Conservation (phyloP, 306 rosid species). For the Phaseolus lunatus region DNA sequence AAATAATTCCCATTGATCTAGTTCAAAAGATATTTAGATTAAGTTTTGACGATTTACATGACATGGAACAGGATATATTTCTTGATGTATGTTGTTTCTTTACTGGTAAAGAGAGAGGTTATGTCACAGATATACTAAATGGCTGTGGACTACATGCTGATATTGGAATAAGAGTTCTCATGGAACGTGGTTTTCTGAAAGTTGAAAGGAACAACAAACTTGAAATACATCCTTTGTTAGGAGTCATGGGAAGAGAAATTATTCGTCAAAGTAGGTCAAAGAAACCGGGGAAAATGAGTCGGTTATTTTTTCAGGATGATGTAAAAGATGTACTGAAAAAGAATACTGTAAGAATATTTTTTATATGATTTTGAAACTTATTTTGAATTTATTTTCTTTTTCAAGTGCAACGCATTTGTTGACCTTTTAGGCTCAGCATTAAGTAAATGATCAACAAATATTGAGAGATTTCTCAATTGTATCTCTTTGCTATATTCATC, state of each 20-base stretch:
- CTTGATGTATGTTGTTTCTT: constrained; percentile 49
- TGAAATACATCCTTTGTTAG: too few relatives aligned
- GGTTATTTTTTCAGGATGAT: background rate
- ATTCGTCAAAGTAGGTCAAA: background rate
- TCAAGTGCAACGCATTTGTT: background rate
- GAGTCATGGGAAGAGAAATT: constrained; percentile 50
- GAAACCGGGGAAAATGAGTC: constrained; percentile 11
- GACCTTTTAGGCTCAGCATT: too few relatives aligned
- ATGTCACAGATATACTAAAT: too few relatives aligned
- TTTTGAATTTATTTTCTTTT: background rate
- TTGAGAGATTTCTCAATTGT: background rate
- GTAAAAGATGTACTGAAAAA: background rate
- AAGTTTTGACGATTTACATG: constrained; percentile 11
- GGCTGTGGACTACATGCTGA: background rate
- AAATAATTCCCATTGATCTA: constrained; percentile 28
- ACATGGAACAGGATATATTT: constrained; percentile 37
- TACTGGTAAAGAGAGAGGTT: constrained; percentile 27
- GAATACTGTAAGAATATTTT: constrained; percentile 31
- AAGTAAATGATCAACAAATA: too few relatives aligned
- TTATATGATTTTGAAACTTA: background rate
- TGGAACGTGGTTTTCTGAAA: too few relatives aligned
- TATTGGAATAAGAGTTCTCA: too few relatives aligned
- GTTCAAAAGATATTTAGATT: background rate
- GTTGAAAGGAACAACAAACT: too few relatives aligned
- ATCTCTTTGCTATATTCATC: background rate